Conservation (phyloP, 371 early-diverging fungal genomes). For the Encephalitozoon hellem region DNA sequence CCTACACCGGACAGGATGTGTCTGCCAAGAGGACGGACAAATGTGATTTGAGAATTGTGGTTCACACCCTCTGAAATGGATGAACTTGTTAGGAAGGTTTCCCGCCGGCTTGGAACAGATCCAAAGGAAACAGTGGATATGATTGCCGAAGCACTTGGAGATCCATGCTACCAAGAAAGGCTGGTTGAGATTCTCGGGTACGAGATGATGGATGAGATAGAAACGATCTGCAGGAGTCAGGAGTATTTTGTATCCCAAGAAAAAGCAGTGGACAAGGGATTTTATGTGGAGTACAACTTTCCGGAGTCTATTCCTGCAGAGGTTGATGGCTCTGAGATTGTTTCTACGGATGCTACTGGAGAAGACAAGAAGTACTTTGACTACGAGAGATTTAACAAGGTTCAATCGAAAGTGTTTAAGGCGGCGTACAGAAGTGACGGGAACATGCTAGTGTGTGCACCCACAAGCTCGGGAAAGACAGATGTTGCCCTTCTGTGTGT, state of each 20-base stretch:
- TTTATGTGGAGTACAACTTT: constrained; percentile 40
- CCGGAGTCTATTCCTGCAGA: constrained; percentile 17
- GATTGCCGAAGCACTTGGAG: constrained; percentile 31
- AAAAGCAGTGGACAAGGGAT: neutral
- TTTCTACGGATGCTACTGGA: neutral
- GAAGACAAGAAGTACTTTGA: constrained; percentile 42
- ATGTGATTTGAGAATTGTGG: neutral
- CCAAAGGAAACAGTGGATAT: constrained; percentile 35
- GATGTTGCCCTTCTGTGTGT: constrained; percentile 75
- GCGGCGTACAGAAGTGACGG: constrained; percentile 73
- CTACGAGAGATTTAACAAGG: constrained; percentile 77
- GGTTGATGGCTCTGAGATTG: neutral
- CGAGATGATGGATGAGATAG: constrained; percentile 45
- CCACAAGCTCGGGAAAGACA: constrained; percentile 92
- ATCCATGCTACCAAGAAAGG: constrained; percentile 36
- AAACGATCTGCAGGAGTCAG: constrained; percentile 22
- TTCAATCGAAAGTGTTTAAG: constrained; percentile 92
- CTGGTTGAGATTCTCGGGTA: constrained; percentile 57
- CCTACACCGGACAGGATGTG: neutral
- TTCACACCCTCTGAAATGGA: constrained; percentile 30
- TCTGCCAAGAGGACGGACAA: neutral
- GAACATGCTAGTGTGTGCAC: constrained; percentile 85
- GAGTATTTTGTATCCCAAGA: constrained; percentile 9
- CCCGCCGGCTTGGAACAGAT: constrained; percentile 30
- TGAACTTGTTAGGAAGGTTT: constrained; percentile 10